Base-by-base conservation (phyloP, 202 grass and related monocot genomes). In the Bolboschoenoplectus hybrid region DNA sequence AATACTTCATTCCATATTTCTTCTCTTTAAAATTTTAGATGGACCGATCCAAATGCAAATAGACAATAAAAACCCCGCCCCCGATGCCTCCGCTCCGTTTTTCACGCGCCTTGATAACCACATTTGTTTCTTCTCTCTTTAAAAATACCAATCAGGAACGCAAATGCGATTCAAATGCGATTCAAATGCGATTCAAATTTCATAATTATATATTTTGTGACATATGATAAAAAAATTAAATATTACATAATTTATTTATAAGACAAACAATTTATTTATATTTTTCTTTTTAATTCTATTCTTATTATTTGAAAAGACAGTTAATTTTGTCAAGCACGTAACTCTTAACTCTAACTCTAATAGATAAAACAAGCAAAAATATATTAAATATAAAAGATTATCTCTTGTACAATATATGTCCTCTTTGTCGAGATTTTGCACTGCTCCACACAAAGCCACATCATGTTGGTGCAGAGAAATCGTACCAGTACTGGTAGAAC, bases 41-140 rank as follows among this genome's bases (percentile, higher is more conserved):
- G 46, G 52, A 52, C 20, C 26, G 9, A 75, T 75, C 71, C 71
- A 75, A 51, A 51, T 52, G 46, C 71, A 75, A 75, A 75, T 12
- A 52, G 71, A 75, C 46, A 75, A 35, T 16, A 20, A 2, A 51
- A 2, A 51, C 46, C 46, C 71, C 10, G 45, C 10, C 20, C 45
- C 71, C 71, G 20, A 75, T 52, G 71, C 71, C 10, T 40, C 10
- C 71, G 10, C 71, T 1, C 71, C 9, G 9, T 75, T 35, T 47
- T 19, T 47, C 41, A 46, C 20, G 26, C 69, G 0, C 69, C 41
- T 69, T 43, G 39, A 69, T 69, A 41, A 13, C 7, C 20, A 19
- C 44, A 73, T 73, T 7, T 7, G 6, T 68, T 68, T 13, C 13
- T 41, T 68, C 16, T 68, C 16, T 6, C 1, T 17, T 67, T 68